These are phyloP conservation scores for Sporothrix inflata DNA, from an alignment of 2,329 filamentous ascomycete genomes.

Conservation along the genomic window DNA sequence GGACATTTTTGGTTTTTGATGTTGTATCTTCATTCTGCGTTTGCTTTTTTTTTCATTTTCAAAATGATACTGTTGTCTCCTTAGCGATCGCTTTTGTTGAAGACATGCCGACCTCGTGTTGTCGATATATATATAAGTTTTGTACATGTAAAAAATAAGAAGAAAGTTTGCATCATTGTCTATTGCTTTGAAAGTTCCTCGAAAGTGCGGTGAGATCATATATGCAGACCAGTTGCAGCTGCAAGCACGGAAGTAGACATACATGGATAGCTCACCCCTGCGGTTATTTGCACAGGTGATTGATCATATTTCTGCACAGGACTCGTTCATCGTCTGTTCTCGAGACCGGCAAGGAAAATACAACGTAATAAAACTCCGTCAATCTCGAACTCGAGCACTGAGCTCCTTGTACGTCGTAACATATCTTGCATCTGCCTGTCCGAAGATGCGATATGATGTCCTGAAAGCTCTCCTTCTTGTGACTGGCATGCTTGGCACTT, in stretches of 20 bases:
- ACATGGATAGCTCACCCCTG: not conserved
- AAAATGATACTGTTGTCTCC: not conserved
- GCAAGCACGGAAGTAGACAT: not conserved
- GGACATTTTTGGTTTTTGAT: not conserved
- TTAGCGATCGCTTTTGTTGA: not conserved
- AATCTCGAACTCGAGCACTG: not conserved
- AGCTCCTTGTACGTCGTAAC: not conserved
- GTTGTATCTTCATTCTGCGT: not conserved
- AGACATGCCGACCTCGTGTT: not conserved
- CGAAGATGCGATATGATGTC: not conserved
- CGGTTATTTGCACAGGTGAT: not conserved
- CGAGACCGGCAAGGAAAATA: slow-evolving; percentile 12
- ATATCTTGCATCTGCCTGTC: not conserved
- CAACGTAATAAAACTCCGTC: slow-evolving; percentile 6
- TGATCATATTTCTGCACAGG: slow-evolving; percentile 8
- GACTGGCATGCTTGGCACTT: not conserved
- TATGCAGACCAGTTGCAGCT: not conserved
- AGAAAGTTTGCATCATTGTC: too few species aligned
- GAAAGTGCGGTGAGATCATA: not conserved
- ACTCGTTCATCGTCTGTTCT: slow-evolving; percentile 11
- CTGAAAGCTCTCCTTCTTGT: not conserved
- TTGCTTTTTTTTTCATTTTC: not conserved
- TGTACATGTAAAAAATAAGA: too few species aligned
- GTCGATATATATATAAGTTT: not conserved
- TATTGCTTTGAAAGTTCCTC: not conserved